phyloP scores from a whole-genome alignment of 139 green algal species.

The Marvania coccoides region DNA sequence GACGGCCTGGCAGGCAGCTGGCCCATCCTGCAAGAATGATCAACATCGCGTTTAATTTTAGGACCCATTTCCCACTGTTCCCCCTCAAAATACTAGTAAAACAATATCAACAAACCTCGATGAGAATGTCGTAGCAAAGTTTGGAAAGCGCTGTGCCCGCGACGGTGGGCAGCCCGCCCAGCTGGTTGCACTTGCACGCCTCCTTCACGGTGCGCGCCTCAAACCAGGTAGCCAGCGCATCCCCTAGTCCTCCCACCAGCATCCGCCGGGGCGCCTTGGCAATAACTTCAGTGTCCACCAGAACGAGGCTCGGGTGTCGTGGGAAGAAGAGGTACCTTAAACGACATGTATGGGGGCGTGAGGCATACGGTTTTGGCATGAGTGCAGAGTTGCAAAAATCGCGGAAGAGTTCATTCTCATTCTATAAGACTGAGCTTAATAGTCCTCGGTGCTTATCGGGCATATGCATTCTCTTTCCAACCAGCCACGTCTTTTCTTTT shows the following conservation, averaged over 20 bases:
- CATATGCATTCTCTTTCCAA: no score
- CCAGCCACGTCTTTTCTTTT: no score
- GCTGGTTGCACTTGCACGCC: constrained; percentile 5
- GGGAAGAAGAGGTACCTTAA: constrained; percentile 1
- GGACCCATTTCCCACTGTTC: no score
- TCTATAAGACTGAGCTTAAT: no score
- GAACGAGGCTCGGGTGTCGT: constrained; percentile 16
- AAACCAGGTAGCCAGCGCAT: constrained; percentile 22
- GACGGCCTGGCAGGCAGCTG: neutral
- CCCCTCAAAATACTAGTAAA: no score
- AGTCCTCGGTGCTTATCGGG: no score
- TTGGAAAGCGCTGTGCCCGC: neutral
- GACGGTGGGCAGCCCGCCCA: constrained; percentile 6
- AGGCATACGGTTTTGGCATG: no score
- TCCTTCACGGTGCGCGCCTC: constrained; percentile 15
- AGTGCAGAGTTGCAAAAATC: no score
- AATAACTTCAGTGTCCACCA: constrained; percentile 21
- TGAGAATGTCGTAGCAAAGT: constrained; percentile 10
- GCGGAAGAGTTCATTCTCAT: no score
- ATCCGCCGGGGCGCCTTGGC: neutral
- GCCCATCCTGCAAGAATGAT: constrained; percentile 7
- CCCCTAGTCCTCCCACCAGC: constrained; percentile 15
- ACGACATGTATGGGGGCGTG: no score
- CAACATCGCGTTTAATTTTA: no score
- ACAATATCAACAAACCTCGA: no score